phyloP scores from a whole-genome alignment of 352 stramenopile species.

The Blastocystis sp. region DNA sequence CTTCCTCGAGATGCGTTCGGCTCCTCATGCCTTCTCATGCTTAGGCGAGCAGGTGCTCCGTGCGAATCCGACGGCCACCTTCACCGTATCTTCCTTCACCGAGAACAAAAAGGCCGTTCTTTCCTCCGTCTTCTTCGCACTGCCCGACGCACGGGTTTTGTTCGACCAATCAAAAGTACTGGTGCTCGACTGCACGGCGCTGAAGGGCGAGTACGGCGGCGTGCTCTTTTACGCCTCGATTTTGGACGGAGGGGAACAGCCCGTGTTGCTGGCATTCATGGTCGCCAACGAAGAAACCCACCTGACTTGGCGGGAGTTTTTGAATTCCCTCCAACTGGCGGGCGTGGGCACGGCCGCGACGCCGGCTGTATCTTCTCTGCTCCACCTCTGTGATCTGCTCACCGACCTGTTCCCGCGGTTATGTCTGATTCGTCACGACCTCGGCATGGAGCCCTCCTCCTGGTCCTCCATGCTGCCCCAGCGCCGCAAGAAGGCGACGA shows the following conservation, averaged over 20 bases:
- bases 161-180: constrained; percentile 3
- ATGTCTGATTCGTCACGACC: neutral
- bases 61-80: neutral
- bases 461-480: neutral
- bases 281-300: constrained; percentile 23
- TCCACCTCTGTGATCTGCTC: constrained; percentile 1
- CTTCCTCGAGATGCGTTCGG: constrained; percentile 1
- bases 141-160: neutral
- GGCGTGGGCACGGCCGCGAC: neutral
- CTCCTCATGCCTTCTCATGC: neutral
- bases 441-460: neutral
- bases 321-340: neutral
- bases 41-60: neutral
- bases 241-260: constrained; percentile 3
- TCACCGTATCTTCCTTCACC: neutral
- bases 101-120: constrained; percentile 20
- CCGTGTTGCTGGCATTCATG: constrained; percentile 42
- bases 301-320: constrained; percentile 26
- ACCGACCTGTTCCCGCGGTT: neutral
- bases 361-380: neutral
- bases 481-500: neutral
- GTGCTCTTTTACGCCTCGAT: constrained; percentile 47
- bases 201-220: constrained; percentile 25
- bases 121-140: constrained; percentile 14
- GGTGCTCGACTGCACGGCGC: constrained; percentile 12